Evolutionary conservation across 2,329 filamentous ascomycete species (phyloP), one percentile per base, ranked within the genome.

Genomic region (Lanzia echinophila): DNA sequence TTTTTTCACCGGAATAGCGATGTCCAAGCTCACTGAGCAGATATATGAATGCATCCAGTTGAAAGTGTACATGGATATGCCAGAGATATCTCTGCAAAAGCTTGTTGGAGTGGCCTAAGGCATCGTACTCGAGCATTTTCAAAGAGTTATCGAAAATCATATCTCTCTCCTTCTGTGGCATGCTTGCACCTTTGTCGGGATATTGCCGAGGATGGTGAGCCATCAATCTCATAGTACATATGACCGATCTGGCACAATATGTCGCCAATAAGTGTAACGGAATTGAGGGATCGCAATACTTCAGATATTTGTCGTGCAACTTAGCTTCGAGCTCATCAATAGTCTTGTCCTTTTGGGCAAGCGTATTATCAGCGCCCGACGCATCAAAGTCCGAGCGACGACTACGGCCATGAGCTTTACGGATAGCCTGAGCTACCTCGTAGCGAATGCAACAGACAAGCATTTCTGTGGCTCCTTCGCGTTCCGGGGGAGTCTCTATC

Each of bases 391-490:
- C 13, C 6, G 13, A 6, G 32, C 13, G 32, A 33, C 32, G 36
- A 42, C 39, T 8, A 3, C 36, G 48, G n/a, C 45, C 31, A 17
- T 55, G 50, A 2, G 55, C 38, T 8, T 57, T 58, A 43, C 61
- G 56, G 15, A 66, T 47, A 5, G 60, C 55, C 28, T 59, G 50
- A 6, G 60, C 70, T 38, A 71, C 66, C 41, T 71, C 69, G 47
- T 65, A 68, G 42, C 70, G 64, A 33, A 70, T 57, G 19, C 68
- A 63, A 44, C 67, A 70, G 50, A 71, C 72, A 0, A 72, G 61
- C 75, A 78, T 78, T 48, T 79, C 75, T 0, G 75, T 76, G 0
- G 71, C 63, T 0, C 75, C 72, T 3, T 69, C 63, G 33, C 72
- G 71, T 22, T 73, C 72, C 6, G 59, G 61, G 0, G 74, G 74